Base-by-base conservation (phyloP, 139 green algal genomes). In the Ettlia oleoabundans region DNA sequence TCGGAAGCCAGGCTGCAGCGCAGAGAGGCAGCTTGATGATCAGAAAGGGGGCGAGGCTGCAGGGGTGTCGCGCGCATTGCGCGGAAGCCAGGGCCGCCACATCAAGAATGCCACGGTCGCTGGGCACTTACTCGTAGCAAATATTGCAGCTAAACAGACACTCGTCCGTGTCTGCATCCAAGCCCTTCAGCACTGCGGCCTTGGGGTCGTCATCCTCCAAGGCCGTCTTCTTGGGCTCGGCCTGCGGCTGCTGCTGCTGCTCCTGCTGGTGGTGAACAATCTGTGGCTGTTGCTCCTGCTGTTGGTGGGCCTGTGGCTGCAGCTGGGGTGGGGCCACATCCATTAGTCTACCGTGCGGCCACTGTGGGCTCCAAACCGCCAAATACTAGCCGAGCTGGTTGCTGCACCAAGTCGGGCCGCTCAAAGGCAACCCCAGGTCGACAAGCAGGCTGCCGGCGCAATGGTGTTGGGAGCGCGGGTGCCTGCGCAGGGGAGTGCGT, bases 131-230 rank as follows among this genome's bases (percentile, higher is more conserved):
- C 78, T 98, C 96, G 41, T 98, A 87, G 84, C 96, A 99, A n/a
- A 99, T 96, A 84, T 99, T 98, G 89, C 96, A 99, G 80, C 95
- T 92, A 51, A 97, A 98, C 13, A 86, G 75, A 9, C 55, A 72
- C 2, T 69, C 64, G 2, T 93, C 90, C 26, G 83, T 61, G 8
- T 78, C 79, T 3, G 80, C 80, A 6, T 51, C 55, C n/a, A 40
- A 24, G 35, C 33, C 66, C 47, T 86, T 82, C 2, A 82, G 40
- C 10, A 40, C 55, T n/a, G n/a, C n/a, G 2, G 67, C 67, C 28
- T 82, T 83, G 4, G 37, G 62, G 67, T 78, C 68, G 4, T 80
- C 76, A n/a, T 84, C 83, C 13, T 22, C 53, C 10, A 58, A 51
- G 30, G 55, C n/a, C 24, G 9, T 15, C 72, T 47, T n/a, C n/a